Base-by-base conservation (phyloP, 352 stramenopile species). In the Phytophthora lateralis region DNA sequence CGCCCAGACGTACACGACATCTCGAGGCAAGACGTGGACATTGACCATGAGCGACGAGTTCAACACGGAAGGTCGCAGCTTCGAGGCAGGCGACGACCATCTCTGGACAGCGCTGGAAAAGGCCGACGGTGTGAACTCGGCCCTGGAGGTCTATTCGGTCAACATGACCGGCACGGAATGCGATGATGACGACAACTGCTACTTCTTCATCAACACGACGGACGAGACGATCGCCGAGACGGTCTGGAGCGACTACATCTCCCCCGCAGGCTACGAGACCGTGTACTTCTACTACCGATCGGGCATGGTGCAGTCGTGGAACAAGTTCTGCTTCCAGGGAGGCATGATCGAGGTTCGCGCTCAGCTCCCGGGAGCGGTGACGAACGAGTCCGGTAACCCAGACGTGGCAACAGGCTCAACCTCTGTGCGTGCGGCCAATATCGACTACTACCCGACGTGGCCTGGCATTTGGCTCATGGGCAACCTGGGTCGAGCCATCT, bases 391-490 rank as follows among this genome's bases (percentile, higher is more conserved):
- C 0, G 60, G 64, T 1, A 88, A 88, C 24, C 78, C 76, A 2
- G 76, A 88, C 32, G 37, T 82, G 6, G 49, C 80, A 37, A 81
- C 50, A 1, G 63, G 63, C 6, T 61, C 55, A 3, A 43, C 43
- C 3, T 62, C 34, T 27, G 63, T 65, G 4, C 61, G 61, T 9
- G 54, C 54, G 37, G 37, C 53, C 3, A 69, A 50, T 10, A 63
- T 69, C 17, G 61, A 63, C 34, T 77, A 63, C 32, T 93, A 76
- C 56, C 82, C 82, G 37, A 89, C 81, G 49, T 99, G 96, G 96
- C 96, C 96, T 0, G 95, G 95, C 12, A 90, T 98, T 57, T 99
- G 96, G 96, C 73, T 98, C 43, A 76, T 99, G 48, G 96, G 96
- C 4, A 98, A 98, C 77, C 75, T 99, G 5, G 95, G 92, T 9